These are phyloP conservation scores for Monosiga brevicollis DNA, from an alignment of 78 protist species.

Conservation along the genomic window DNA sequence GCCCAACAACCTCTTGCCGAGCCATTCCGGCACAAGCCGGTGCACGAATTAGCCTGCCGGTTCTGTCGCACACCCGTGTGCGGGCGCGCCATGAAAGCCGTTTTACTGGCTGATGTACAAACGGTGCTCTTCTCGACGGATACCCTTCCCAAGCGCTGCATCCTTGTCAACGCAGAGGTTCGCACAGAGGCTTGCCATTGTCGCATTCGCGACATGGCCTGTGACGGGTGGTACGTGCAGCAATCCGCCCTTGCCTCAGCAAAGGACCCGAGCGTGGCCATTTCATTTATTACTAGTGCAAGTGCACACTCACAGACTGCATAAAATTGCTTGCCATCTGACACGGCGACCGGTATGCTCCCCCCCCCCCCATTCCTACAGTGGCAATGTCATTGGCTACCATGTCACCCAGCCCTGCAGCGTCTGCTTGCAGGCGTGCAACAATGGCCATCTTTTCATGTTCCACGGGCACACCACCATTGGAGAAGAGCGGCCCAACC, in stretches of 20 bases:
- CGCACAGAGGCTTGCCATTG: constrained; percentile 10
- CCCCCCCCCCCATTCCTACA: neutral
- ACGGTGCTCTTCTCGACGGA: constrained; percentile 27
- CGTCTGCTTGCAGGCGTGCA: constrained; percentile 17
- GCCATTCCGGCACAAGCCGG: no score
- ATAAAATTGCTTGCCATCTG: no score
- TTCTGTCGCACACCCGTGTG: constrained; percentile 5
- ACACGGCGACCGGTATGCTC: no score
- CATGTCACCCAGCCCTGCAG: constrained; percentile 25
- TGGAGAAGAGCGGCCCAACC: neutral
- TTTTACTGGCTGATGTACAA: constrained; percentile 16
- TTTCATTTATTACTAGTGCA: neutral
- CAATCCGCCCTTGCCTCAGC: no score
- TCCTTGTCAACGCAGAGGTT: neutral
- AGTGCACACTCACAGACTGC: neutral
- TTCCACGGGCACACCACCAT: constrained; percentile 14
- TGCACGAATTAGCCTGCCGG: constrained; percentile 1
- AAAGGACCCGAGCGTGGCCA: no score
- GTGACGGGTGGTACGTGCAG: neutral
- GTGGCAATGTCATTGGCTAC: constrained; percentile 29
- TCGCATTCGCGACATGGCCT: constrained; percentile 21
- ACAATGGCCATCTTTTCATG: constrained; percentile 36
- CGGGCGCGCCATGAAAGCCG: constrained; percentile 16
- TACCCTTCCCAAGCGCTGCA: neutral
- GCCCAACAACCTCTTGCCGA: no score